Conservation (phyloP, 225 moss, liverwort and hornwort genomes). For the Pseudisothecium myosuroides region DNA sequence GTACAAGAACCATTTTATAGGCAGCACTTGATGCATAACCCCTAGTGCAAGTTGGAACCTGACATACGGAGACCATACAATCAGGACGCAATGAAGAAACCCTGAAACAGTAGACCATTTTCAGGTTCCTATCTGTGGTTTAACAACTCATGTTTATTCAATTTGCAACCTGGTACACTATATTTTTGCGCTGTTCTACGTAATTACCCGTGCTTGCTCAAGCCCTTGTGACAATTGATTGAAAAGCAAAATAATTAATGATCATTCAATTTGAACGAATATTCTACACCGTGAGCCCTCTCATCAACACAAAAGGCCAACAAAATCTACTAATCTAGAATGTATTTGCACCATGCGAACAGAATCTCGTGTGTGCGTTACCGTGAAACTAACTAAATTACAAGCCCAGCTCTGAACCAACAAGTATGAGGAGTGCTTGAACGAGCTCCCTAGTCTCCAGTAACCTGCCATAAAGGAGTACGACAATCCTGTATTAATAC, state of each 20-base stretch:
- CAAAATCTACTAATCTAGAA: conserved; percentile 9
- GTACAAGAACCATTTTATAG: too few relatives aligned
- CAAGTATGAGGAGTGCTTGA: conserved; percentile 34
- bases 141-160: not conserved
- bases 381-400: conserved; percentile 1
- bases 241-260: not conserved
- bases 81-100: too few relatives aligned
- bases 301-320: not conserved
- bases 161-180: not conserved
- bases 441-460: conserved; percentile 19
- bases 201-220: not conserved
- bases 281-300: conserved; percentile 8
- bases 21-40: too few relatives aligned
- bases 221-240: not conserved
- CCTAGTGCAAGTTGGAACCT: too few relatives aligned
- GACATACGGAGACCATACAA: too few relatives aligned
- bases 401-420: conserved; percentile 44
- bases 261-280: conserved; percentile 1
- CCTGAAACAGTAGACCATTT: too few relatives aligned
- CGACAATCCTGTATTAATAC: not conserved
- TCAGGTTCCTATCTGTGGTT: too few relatives aligned
- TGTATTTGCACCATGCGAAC: not conserved
- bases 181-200: not conserved
- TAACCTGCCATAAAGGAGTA: conserved; percentile 10
- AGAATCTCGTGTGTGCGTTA: not conserved